Conservation (phyloP, 192 early-diverging fungal species). For the Obelidium mucronatum region DNA sequence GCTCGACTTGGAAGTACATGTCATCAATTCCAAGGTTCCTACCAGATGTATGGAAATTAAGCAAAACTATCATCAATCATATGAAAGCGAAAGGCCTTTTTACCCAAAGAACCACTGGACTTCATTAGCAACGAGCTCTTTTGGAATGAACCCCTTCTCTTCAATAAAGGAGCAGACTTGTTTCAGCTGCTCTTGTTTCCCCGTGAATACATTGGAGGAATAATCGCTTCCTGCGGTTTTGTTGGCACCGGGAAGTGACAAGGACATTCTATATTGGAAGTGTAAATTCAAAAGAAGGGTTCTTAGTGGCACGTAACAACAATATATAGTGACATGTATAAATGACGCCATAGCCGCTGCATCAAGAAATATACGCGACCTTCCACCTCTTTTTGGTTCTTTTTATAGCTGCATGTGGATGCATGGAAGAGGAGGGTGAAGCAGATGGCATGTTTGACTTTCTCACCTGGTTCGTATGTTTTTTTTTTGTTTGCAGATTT, state of each 20-base stretch:
- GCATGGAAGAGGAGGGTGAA: no score
- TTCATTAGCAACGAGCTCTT: constrained; percentile 87
- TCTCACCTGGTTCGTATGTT: no score
- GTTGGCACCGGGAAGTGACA: constrained; percentile 42
- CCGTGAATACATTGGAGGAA: constrained; percentile 82
- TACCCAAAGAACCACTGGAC: constrained; percentile 97
- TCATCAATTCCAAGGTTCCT: constrained; percentile 98
- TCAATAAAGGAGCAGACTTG: constrained; percentile 84
- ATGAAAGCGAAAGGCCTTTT: no score
- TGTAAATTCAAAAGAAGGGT: no score
- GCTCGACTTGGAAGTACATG: constrained; percentile 96
- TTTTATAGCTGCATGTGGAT: no score
- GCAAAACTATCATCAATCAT: constrained; percentile 7
- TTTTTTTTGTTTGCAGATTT: no score
- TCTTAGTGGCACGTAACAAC: no score
- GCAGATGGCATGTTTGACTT: no score
- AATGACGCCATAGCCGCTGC: no score
- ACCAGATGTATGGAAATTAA: constrained; percentile 16
- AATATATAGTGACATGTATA: no score
- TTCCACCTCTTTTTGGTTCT: no score
- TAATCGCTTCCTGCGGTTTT: constrained; percentile 42
- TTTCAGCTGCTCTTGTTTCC: constrained; percentile 91
- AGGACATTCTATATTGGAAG: constrained; percentile 45
- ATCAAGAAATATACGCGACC: no score
- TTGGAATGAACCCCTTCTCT: constrained; percentile 89